Conservation (phyloP, 768 basidiomycete species). For the Psilocybe azurescens region DNA sequence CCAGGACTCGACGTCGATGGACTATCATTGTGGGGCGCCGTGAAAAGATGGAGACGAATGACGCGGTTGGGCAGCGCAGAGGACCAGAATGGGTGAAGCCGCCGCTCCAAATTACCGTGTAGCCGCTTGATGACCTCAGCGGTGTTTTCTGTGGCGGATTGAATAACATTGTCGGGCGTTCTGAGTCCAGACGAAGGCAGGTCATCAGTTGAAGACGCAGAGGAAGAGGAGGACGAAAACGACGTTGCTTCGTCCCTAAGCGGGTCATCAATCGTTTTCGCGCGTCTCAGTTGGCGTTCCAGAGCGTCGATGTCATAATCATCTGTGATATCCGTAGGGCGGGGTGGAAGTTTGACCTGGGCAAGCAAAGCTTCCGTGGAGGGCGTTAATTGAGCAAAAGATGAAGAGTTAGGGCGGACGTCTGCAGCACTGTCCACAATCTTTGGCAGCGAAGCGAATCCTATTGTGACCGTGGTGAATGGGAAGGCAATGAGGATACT, state of each 20-base stretch:
- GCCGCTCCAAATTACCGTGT: slow-evolving; percentile 77
- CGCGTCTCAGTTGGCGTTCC: slow-evolving; percentile 54
- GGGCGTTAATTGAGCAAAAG: slow-evolving; percentile 32
- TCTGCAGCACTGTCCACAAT: slow-evolving; percentile 40
- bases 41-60: slow-evolving; percentile 67
- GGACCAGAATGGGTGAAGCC: slow-evolving; percentile 84
- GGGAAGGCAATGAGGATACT: not conserved
- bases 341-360: slow-evolving; percentile 55
- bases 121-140: slow-evolving; percentile 50
- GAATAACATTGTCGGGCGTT: not conserved
- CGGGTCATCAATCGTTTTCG: slow-evolving; percentile 19
- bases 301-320: slow-evolving; percentile 61
- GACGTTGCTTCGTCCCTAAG: slow-evolving; percentile 14
- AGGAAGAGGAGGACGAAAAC: slow-evolving; percentile 23
- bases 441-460: slow-evolving; percentile 77
- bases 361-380: slow-evolving; percentile 58
- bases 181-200: slow-evolving; percentile 1
- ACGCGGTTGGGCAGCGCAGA: slow-evolving; percentile 67
- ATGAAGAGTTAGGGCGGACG: slow-evolving; percentile 32
- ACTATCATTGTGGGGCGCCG: slow-evolving; percentile 37
- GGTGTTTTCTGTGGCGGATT: not conserved
- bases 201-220: slow-evolving; percentile 19
- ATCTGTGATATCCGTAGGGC: slow-evolving; percentile 63
- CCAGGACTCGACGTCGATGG: slow-evolving; percentile 5
- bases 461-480: slow-evolving; percentile 37